Conservation (phyloP, 2,329 filamentous ascomycete species). For the Xylariaceae sp. region DNA sequence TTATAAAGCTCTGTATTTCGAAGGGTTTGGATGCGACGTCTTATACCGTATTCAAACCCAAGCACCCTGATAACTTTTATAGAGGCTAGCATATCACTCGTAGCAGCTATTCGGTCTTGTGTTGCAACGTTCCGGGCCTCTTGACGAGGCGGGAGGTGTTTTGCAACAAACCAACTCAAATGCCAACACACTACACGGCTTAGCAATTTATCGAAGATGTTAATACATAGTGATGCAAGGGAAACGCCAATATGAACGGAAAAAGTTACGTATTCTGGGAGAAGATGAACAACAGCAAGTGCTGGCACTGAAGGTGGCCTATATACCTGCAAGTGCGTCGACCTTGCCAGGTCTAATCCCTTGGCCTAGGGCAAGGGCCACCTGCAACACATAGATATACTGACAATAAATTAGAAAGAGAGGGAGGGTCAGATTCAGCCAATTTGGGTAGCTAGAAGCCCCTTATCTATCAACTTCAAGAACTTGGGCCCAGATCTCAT, state of each 20-base stretch:
- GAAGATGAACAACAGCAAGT: too few relatives aligned
- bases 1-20: slow-evolving; percentile 42
- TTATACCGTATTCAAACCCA: slow-evolving; percentile 38
- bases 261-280: too few relatives aligned
- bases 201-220: not conserved
- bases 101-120: slow-evolving; percentile 47
- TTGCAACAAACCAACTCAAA: slow-evolving; percentile 49
- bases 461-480: slow-evolving; percentile 51
- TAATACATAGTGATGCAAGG: not conserved
- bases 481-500: slow-evolving; percentile 50
- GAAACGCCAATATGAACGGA: too few relatives aligned
- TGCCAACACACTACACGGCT: slow-evolving; percentile 46
- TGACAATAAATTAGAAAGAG: slow-evolving; percentile 49
- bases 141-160: slow-evolving; percentile 42
- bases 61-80: slow-evolving; percentile 51
- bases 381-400: slow-evolving; percentile 27
- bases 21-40: slow-evolving; percentile 32
- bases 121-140: slow-evolving; percentile 49
- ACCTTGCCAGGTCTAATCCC: too few relatives aligned
- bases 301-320: too few relatives aligned
- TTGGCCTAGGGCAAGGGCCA: too few relatives aligned
- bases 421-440: slow-evolving; percentile 51
- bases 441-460: slow-evolving; percentile 46
- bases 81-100: slow-evolving; percentile 41
- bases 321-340: too few relatives aligned